Evolutionary conservation across 352 stramenopile genomes (phyloP), one percentile per base, ranked within the genome.

Genomic region (Phytophthora syringae): DNA sequence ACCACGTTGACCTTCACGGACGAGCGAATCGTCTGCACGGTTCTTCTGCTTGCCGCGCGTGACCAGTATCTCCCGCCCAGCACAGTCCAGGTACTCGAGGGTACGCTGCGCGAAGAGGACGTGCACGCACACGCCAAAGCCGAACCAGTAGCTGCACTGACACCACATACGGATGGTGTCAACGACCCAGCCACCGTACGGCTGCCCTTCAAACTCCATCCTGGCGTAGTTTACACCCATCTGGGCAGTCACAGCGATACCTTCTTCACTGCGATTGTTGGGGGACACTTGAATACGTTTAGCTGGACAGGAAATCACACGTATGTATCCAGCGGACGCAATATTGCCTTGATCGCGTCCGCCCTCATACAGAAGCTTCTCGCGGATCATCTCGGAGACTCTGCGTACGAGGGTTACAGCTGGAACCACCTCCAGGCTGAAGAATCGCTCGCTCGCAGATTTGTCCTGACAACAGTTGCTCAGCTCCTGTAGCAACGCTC

Each of bases 111-210:
- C 52, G 37, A 20, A 59, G 0, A 59, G 13, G 5, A 59, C 24
- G 37, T 59, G 52, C 16, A 50, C 24, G 16, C 52, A 59, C 5
- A 25, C 22, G 3, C 51, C 51, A 49, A 58, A 58, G 6, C 13
- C 37, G 34, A 43, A 40, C 0, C 11, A 59, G 37, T 59, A 59
- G 15, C 39, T 22, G 21, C 52, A 59, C 1, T 24, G 21, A 13
- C 39, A 59, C 52, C 24, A 59, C n/a, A 18, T 39, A 5, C 34
- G 39, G 13, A 34, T 18, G 0, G 37, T 32, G 34, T 59, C 52
- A 16, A 59, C 52, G 27, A 32, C 27, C 27, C 27, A 32, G 27
- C 27, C 27, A 32, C 27, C 27, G 27, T 32, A 32, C 27, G 27
- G 27, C 27, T 32, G 27, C 27, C 27, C 27, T 32, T 32, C 27